Base-by-base conservation (phyloP, 176 grass and related monocot species). In the Zoysia pacifica region DNA sequence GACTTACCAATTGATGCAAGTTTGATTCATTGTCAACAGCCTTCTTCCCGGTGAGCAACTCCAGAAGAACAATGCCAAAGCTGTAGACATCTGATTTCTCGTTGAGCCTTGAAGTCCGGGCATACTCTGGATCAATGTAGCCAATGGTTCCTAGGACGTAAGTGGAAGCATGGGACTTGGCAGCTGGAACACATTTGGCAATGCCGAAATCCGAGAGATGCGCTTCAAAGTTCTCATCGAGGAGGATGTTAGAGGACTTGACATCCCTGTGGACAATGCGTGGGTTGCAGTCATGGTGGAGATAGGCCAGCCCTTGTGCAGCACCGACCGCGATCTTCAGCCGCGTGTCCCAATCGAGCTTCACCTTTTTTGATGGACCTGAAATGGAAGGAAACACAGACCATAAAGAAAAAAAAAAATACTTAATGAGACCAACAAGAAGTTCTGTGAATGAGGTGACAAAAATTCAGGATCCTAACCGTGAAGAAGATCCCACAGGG, bases 71-170 rank as follows among this genome's bases (percentile, higher is more conserved):
- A 62, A 99, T 84, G 28, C 97, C 97, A 2, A 99, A 99, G 80
- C 97, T 99, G 80, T 99, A 99, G 12, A 99, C 93, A 62, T 99
- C 97, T 2, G 92, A 95, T 74, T 95, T 99, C 84, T 99, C 96
- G 54, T 94, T 99, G 45, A 99, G 86, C 82, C 96, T 89, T 0
- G 96, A 99, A 8, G 96, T 99, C 42, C 96, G 73, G 45, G 96
- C 96, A 50, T 99, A 99, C 86, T 99, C 96, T 3, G 96, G 96
- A 83, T 99, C 96, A 9, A 99, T 99, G 86, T 99, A 99, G 40
- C 96, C 96, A 0, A 99, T 99, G 5, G 96, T 99, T 69, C 96
- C 96, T 6, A 99, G 84, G 51, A 99, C 96, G 47, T 95, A 95
- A 6, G 96, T 99, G 28, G 96, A 99, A 6, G 96, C 96, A 62